These are phyloP conservation scores for Orbilia ellipsospora DNA, from an alignment of 2,329 filamentous ascomycete species.

Conservation along the genomic window DNA sequence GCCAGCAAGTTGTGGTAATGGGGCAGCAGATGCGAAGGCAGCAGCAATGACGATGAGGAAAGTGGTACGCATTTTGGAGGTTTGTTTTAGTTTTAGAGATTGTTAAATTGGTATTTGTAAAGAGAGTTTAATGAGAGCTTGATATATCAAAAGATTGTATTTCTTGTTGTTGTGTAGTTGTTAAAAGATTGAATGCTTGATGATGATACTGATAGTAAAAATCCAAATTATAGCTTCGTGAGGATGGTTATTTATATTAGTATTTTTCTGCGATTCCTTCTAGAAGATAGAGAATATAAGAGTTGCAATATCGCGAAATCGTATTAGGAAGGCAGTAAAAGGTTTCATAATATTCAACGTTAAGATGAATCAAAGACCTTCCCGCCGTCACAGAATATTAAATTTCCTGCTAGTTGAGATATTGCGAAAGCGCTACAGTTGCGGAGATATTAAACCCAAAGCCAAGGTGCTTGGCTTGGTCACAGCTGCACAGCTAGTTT, in stretches of 20 bases:
- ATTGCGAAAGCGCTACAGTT: slow-evolving; percentile 7
- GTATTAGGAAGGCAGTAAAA: neutral
- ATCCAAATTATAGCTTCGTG: no score
- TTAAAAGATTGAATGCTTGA: neutral
- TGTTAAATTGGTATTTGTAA: neutral
- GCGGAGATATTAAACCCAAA: neutral
- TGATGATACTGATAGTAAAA: neutral
- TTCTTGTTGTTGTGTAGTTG: neutral
- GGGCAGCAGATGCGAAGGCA: slow-evolving; percentile 13
- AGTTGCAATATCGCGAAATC: neutral
- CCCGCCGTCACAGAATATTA: neutral
- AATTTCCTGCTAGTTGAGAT: slow-evolving; percentile 2
- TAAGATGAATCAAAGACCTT: neutral
- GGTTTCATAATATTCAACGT: neutral
- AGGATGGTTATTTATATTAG: no score
- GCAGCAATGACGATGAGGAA: slow-evolving; percentile 25
- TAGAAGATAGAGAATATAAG: no score
- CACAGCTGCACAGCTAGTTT: no score
- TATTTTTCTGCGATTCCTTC: no score
- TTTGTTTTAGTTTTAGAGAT: neutral
- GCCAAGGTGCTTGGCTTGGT: neutral
- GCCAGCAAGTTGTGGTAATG: slow-evolving; percentile 12
- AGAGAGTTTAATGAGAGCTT: neutral
- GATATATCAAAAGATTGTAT: no score
- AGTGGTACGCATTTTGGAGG: slow-evolving; percentile 24